Evolutionary conservation across 1,284 basidiomycete species (phyloP).

Genomic region (Exobasidium cylindrosporum): DNA sequence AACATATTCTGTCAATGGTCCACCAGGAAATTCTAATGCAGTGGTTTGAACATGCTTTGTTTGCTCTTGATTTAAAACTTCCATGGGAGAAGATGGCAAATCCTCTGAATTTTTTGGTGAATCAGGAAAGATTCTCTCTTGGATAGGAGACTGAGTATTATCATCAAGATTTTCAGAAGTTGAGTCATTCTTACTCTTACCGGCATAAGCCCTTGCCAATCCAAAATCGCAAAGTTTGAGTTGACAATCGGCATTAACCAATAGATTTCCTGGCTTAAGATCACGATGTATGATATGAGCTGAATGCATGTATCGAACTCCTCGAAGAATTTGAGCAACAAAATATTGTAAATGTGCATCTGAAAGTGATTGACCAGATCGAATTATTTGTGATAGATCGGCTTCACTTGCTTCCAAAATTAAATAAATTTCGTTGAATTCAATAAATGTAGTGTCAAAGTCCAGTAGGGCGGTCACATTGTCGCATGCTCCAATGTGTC

Average conservation of each 20-base stretch:
- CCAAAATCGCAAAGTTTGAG: conserved; percentile 53
- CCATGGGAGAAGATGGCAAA: conserved; percentile 7
- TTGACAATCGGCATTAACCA: conserved; percentile 53
- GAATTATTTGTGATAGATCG: conserved; percentile 52
- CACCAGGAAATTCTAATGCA: conserved; percentile 49
- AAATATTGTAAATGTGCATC: conserved; percentile 54
- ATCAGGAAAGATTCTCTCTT: neutral
- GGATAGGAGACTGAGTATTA: neutral
- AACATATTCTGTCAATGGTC: conserved; percentile 52
- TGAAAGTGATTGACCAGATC: conserved; percentile 46
- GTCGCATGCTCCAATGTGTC: conserved; percentile 42
- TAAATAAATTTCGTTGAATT: conserved; percentile 54
- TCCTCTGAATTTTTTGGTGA: neutral
- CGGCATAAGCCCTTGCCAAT: conserved; percentile 42
- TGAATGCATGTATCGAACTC: conserved; percentile 49
- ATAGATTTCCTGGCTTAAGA: conserved; percentile 53
- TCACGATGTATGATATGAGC: conserved; percentile 53
- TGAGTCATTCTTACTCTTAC: neutral
- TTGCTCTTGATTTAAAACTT: neutral
- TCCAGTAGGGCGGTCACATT: conserved; percentile 51
- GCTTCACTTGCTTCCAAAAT: conserved; percentile 50
- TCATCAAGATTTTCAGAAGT: neutral
- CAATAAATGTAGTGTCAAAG: conserved; percentile 53
- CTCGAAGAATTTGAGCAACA: conserved; percentile 51
- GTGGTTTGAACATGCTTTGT: conserved; percentile 10